Evolutionary conservation across 306 rosid species (phyloP).

Genomic region (Fagus sylvatica): DNA sequence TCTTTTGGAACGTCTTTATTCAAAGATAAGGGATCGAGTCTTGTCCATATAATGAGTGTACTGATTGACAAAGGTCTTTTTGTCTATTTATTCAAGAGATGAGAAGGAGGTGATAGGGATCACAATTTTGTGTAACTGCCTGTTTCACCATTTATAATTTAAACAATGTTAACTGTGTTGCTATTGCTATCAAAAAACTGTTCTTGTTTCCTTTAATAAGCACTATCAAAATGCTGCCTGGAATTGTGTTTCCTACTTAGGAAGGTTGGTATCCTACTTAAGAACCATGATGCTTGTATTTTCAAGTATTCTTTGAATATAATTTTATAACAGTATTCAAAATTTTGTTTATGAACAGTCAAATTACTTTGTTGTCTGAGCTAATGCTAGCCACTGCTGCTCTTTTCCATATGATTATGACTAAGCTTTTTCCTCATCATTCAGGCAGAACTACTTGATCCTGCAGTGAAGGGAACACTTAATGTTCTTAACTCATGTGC

Average conservation of each 20-base stretch:
- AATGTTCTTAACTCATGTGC: conserved; percentile 48
- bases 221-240: not conserved
- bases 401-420: no score
- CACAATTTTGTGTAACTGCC: not conserved
- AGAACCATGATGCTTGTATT: not conserved
- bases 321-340: not conserved
- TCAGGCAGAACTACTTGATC: conserved; percentile 56
- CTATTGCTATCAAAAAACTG: not conserved
- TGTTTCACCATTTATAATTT: not conserved
- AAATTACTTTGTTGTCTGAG: not conserved
- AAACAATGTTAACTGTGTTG: not conserved
- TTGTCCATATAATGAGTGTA: no score
- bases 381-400: not conserved
- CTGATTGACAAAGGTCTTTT: no score
- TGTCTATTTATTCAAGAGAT: not conserved
- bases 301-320: not conserved
- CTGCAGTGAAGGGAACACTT: conserved; percentile 63
- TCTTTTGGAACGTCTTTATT: no score
- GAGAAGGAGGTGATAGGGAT: not conserved
- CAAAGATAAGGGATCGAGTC: no score
- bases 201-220: not conserved
- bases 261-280: not conserved
- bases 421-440: not conserved
- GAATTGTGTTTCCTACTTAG: no score
- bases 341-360: not conserved